A percentile compares a stretch with the other conserved stretches of the same genome.
Evolutionary conservation across 139 green algal species (phyloP).

Genomic region (Astrephomene gubernaculifera): DNA sequence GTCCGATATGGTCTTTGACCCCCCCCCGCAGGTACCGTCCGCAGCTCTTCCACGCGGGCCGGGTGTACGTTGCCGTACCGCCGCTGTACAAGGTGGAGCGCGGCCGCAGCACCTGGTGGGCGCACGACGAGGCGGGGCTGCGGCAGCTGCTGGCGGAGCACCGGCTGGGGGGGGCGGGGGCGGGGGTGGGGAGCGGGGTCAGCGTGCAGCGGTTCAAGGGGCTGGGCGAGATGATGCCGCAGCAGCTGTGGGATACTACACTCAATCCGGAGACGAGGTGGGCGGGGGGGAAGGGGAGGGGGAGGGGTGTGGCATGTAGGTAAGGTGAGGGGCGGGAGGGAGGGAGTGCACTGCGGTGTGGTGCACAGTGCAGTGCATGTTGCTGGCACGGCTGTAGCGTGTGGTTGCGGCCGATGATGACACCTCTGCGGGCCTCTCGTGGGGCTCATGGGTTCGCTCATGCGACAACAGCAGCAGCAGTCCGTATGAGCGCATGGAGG

Average conservation of each 20-base stretch:
- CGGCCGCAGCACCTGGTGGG: conserved; percentile 20
- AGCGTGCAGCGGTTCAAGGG: conserved; percentile 96
- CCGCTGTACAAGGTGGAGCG: conserved; percentile 91
- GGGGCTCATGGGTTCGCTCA: too few relatives aligned
- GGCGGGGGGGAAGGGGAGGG: neutral
- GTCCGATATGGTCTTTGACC: too few relatives aligned
- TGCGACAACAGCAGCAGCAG: too few relatives aligned
- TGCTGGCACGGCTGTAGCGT: too few relatives aligned
- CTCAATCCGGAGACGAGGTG: conserved; percentile 86
- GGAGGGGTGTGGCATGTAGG: neutral
- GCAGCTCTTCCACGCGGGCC: conserved; percentile 87
- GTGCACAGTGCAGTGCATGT: neutral
- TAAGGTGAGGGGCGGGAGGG: neutral
- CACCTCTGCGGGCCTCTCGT: too few relatives aligned
- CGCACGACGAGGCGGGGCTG: conserved; percentile 77
- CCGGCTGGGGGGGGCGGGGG: too few relatives aligned
- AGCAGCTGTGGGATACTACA: conserved; percentile 98
- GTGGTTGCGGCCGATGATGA: too few relatives aligned
- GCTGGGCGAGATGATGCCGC: conserved; percentile 99
- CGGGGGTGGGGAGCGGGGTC: too few relatives aligned
- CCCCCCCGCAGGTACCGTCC: conserved; percentile 88
- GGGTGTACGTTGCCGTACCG: conserved; percentile 95
- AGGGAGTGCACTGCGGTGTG: neutral
- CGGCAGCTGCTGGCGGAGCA: conserved; percentile 45
- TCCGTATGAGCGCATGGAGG: too few relatives aligned